Percentiles rank a stretch among this genome's conserved stretches.
These are phyloP conservation scores for Yamadazyma buinensis DNA, from an alignment of 1,139 yeast genomes.

Conservation along the genomic window DNA sequence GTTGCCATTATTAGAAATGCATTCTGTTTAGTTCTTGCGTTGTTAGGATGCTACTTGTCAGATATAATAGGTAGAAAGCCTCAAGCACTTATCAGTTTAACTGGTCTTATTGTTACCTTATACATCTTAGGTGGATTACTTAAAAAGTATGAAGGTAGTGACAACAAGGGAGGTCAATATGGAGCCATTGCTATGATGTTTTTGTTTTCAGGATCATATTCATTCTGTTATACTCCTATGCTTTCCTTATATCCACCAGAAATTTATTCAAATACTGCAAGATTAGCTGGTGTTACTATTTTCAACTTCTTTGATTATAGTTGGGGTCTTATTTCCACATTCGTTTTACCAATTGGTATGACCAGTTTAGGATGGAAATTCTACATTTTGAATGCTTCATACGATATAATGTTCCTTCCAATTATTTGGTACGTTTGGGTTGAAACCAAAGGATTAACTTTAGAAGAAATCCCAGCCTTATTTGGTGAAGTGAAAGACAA, in stretches of 20 bases:
- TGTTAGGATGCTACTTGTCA: conserved; percentile 1
- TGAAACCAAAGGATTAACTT: conserved; percentile 9
- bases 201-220: conserved; percentile 8
- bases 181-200: conserved; percentile 9
- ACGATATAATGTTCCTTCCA: conserved; percentile 11
- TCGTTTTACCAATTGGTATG: conserved; percentile 4
- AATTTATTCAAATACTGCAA: conserved; percentile 1
- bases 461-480: neutral
- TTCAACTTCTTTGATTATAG: conserved; percentile 3
- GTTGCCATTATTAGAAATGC: neutral
- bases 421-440: conserved; percentile 12
- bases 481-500: too few species aligned
- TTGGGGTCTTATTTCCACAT: conserved; percentile 6
- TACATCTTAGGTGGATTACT: conserved; percentile 5
- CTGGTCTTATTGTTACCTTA: conserved; percentile 5
- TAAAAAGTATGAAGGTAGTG: conserved; percentile 6
- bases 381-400: conserved; percentile 11
- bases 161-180: conserved; percentile 4
- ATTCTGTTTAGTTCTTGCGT: conserved; percentile 2
- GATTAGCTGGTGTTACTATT: conserved; percentile 3
- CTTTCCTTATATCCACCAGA: conserved; percentile 6
- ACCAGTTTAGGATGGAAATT: conserved; percentile 10
- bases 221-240: conserved; percentile 7
- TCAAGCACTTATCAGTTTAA: conserved; percentile 3
- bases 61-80: conserved; percentile 7